Conservation (phyloP, 495 filamentous ascomycete genomes). For the Corynascus novoguineensis region DNA sequence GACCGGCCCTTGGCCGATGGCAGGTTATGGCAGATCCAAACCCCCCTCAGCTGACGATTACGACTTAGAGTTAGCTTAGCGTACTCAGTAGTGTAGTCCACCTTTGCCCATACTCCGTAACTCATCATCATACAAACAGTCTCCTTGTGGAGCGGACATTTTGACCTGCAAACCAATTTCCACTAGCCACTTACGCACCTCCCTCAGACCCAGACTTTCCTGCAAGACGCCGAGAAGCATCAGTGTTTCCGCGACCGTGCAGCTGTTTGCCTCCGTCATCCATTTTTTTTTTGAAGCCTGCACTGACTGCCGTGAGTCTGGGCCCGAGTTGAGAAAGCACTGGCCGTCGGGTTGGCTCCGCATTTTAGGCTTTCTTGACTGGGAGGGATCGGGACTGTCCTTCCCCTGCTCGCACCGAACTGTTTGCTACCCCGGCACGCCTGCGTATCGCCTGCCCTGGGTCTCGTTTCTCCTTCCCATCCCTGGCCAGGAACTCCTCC, state of each 20-base stretch:
- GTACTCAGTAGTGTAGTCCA: too few relatives aligned
- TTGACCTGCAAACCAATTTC: slow-evolving; percentile 10
- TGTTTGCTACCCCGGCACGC: not conserved
- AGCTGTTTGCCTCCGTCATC: too few relatives aligned
- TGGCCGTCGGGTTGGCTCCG: not conserved
- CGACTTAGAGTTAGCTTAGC: too few relatives aligned
- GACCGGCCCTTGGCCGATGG: slow-evolving; percentile 4
- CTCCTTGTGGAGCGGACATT: slow-evolving; percentile 3
- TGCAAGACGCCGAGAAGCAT: not conserved
- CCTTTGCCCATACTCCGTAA: too few relatives aligned
- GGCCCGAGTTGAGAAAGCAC: too few relatives aligned
- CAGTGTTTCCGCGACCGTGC: not conserved
- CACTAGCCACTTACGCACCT: not conserved
- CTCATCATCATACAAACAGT: too few relatives aligned
- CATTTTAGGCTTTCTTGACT: not conserved
- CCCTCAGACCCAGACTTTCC: not conserved
- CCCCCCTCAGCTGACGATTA: slow-evolving; percentile 11
- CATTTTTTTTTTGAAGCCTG: too few relatives aligned
- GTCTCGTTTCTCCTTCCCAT: not conserved
- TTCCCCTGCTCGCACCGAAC: not conserved
- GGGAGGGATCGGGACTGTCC: too few relatives aligned
- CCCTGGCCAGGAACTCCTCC: slow-evolving; percentile 7
- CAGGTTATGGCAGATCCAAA: too few relatives aligned
- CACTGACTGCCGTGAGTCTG: too few relatives aligned
- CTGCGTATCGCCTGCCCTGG: not conserved